Conservation (phyloP, 2,329 filamentous ascomycete species). For the Nemania diffusa region DNA sequence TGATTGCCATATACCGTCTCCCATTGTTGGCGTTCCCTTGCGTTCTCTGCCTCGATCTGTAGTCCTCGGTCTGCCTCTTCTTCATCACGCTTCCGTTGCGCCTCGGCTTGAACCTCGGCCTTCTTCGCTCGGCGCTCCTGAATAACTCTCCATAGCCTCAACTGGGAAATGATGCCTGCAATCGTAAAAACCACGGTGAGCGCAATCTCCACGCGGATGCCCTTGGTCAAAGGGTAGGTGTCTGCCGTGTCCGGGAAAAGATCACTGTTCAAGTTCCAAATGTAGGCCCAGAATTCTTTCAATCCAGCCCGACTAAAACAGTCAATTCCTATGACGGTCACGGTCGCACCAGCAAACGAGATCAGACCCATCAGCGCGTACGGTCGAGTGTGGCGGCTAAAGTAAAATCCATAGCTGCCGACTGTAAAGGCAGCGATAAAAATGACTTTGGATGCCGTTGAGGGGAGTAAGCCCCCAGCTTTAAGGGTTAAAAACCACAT, state of each 20-base stretch:
- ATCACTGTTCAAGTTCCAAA: constrained; percentile 84
- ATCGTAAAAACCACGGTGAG: constrained; percentile 78
- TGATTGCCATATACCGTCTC: constrained; percentile 77
- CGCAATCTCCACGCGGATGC: constrained; percentile 86
- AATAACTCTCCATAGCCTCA: constrained; percentile 86
- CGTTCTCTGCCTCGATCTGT: constrained; percentile 70
- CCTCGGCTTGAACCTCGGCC: constrained; percentile 61
- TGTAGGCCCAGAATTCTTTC: constrained; percentile 95
- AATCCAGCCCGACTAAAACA: constrained; percentile 89
- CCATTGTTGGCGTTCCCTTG: constrained; percentile 75
- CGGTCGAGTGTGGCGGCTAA: constrained; percentile 79
- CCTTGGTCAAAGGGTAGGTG: constrained; percentile 86
- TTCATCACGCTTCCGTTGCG: constrained; percentile 58
- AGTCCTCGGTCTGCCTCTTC: constrained; percentile 76
- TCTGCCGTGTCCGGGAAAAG: constrained; percentile 80
- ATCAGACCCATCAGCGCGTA: constrained; percentile 82
- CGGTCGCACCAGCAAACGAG: constrained; percentile 84
- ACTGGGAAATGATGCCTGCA: constrained; percentile 82
- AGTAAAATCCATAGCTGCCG: constrained; percentile 77
- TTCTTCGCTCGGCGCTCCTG: constrained; percentile 68
- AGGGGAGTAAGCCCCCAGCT: constrained; percentile 76
- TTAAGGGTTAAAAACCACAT: constrained; percentile 91
- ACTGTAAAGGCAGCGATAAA: constrained; percentile 80
- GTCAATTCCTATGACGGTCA: constrained; percentile 84
- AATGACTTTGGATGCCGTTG: constrained; percentile 71